Evolutionary conservation across 1,284 basidiomycete genomes (phyloP).

Genomic region (Irpex rosettiformis): DNA sequence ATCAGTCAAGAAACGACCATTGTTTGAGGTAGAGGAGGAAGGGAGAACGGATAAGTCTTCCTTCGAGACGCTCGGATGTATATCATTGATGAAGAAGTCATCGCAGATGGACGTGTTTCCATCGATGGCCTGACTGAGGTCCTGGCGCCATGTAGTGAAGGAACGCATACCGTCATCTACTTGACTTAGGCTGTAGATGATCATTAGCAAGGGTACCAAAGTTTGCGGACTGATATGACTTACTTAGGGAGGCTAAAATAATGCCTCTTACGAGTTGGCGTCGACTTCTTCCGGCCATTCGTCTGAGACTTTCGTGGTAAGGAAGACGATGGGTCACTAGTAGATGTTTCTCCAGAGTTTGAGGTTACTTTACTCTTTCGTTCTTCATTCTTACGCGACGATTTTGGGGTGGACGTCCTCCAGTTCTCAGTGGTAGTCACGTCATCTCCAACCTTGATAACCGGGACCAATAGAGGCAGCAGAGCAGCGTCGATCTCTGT

Average conservation of each 20-base stretch:
- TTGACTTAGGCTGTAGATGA: constrained; percentile 50
- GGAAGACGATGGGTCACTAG: constrained; percentile 2
- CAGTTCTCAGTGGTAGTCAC: constrained; percentile 47
- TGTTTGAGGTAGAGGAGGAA: constrained; percentile 12
- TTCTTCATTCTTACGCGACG: constrained; percentile 35
- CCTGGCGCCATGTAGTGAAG: constrained; percentile 46
- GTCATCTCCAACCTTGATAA: constrained; percentile 51
- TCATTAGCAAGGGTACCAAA: not conserved
- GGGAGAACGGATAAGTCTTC: constrained; percentile 32
- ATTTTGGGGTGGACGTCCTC: constrained; percentile 37
- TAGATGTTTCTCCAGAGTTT: constrained; percentile 39
- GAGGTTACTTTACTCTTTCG: constrained; percentile 24
- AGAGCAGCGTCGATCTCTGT: constrained; percentile 67
- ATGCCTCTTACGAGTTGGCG: constrained; percentile 50
- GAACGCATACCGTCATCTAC: constrained; percentile 55
- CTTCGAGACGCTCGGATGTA: constrained; percentile 33
- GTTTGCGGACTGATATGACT: constrained; percentile 15
- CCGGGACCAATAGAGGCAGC: constrained; percentile 65
- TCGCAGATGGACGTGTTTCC: too few relatives aligned
- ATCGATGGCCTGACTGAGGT: constrained; percentile 48
- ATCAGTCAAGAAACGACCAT: constrained; percentile 22
- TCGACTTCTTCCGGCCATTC: constrained; percentile 37
- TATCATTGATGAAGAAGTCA: constrained; percentile 20
- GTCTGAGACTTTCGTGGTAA: constrained; percentile 14
- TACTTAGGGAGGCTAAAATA: constrained; percentile 66